Conservation (phyloP, 768 basidiomycete species). For the Serendipita indica region DNA sequence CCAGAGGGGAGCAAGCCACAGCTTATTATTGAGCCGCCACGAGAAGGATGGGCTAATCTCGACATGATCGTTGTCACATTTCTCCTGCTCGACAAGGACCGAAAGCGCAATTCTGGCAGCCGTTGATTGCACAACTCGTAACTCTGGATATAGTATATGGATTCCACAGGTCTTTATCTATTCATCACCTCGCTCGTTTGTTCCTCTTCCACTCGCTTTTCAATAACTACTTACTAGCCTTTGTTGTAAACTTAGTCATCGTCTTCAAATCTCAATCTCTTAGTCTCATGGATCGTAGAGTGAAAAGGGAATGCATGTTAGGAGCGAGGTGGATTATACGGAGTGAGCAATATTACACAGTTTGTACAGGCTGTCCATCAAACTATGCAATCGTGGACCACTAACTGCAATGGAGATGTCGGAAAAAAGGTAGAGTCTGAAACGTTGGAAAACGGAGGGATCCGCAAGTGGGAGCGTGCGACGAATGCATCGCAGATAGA, state of each 20-base stretch:
- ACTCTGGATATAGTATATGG: background rate
- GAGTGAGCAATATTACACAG: background rate
- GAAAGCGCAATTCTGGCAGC: background rate
- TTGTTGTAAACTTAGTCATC: too few relatives aligned
- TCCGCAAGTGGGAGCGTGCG: too few relatives aligned
- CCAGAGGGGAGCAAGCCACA: background rate
- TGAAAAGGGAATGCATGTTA: background rate
- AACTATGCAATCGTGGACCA: background rate
- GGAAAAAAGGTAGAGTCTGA: too few relatives aligned
- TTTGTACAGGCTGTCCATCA: constrained; percentile 1
- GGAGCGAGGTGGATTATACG: background rate
- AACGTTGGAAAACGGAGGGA: too few relatives aligned
- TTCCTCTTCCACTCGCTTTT: background rate
- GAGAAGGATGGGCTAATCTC: background rate
- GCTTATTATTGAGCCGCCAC: background rate
- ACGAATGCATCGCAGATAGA: too few relatives aligned
- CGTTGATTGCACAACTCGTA: background rate
- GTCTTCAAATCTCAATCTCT: background rate
- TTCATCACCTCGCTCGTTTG: background rate
- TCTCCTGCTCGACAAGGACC: background rate
- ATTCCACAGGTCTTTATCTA: background rate
- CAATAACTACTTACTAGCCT: too few relatives aligned
- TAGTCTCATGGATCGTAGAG: background rate
- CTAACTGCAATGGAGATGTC: background rate
- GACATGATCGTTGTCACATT: background rate